phyloP scores from a whole-genome alignment of 192 early-diverging fungal species.

The Paraglomus brasilianum region DNA sequence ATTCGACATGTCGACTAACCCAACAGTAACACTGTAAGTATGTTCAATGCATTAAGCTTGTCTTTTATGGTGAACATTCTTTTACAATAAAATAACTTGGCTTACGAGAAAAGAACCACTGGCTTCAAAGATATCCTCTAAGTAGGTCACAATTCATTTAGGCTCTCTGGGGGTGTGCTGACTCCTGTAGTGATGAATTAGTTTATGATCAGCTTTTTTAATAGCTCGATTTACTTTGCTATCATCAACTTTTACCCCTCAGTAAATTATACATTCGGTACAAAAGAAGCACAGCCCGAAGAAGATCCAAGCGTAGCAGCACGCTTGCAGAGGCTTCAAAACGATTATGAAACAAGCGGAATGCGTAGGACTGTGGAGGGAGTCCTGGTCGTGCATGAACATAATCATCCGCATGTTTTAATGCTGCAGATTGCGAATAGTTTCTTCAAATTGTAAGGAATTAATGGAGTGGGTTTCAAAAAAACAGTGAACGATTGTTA shows the following conservation, averaged over 20 bases:
- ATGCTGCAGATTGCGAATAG: slow-evolving; percentile 73
- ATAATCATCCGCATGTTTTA: slow-evolving; percentile 77
- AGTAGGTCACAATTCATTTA: background rate
- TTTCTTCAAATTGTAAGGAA: slow-evolving; percentile 76
- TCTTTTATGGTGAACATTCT: background rate
- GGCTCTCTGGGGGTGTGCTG: background rate
- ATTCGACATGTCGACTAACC: slow-evolving; percentile 27
- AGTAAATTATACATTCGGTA: slow-evolving; percentile 69
- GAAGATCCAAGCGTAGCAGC: slow-evolving; percentile 59
- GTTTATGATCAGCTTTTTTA: background rate
- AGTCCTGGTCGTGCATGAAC: slow-evolving; percentile 74
- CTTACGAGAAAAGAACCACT: background rate
- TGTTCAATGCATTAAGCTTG: background rate
- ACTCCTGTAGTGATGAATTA: background rate
- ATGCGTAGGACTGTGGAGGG: slow-evolving; percentile 71
- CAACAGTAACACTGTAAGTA: slow-evolving; percentile 29
- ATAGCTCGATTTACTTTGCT: background rate
- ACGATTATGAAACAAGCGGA: slow-evolving; percentile 64
- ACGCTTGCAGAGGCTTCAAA: slow-evolving; percentile 57
- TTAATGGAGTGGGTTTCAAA: too few relatives aligned
- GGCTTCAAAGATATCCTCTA: slow-evolving; percentile 22
- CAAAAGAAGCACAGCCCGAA: slow-evolving; percentile 72
- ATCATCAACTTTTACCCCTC: background rate
- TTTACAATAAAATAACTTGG: background rate
- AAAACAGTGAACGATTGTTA: background rate